Percentiles rank a stretch among this genome's conserved stretches.
Evolutionary conservation across 805 yeast species (phyloP).

Genomic region (Blastobotrys peoriensis): DNA sequence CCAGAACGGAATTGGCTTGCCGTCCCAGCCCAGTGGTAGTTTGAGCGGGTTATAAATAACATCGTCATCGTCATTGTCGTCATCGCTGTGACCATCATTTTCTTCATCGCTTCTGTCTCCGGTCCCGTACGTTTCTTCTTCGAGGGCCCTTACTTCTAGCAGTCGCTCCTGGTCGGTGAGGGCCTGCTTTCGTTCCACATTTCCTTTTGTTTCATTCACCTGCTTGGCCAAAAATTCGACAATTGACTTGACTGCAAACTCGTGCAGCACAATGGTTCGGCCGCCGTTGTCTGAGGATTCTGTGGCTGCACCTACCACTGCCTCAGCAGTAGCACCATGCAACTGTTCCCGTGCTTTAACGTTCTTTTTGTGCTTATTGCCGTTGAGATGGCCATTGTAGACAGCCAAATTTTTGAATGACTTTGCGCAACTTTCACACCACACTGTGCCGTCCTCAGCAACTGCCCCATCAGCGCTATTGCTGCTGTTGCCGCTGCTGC

Average conservation of each 20-base stretch:
- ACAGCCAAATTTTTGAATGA: conserved; percentile 59
- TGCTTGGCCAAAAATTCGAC: conserved; percentile 35
- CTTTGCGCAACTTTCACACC: conserved; percentile 61
- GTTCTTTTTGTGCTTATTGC: conserved; percentile 68
- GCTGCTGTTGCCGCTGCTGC: not conserved
- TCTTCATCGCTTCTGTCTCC: conserved; percentile 18
- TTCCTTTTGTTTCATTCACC: conserved; percentile 47
- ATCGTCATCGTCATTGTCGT: conserved; percentile 23
- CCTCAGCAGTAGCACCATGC: conserved; percentile 7
- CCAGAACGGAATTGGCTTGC: conserved; percentile 92
- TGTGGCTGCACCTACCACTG: not conserved
- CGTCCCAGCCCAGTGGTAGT: conserved; percentile 80
- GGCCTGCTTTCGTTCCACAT: conserved; percentile 55
- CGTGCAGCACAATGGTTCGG: conserved; percentile 29
- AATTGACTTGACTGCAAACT: conserved; percentile 36
- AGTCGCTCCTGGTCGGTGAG: conserved; percentile 65
- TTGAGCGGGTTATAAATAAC: conserved; percentile 43
- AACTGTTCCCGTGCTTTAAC: conserved; percentile 6
- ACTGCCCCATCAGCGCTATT: conserved; percentile 9
- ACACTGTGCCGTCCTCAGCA: conserved; percentile 28
- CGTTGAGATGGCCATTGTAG: conserved; percentile 59
- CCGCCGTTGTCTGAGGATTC: not conserved
- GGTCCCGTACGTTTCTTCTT: conserved; percentile 25
- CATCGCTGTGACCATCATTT: conserved; percentile 20
- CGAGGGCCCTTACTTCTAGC: conserved; percentile 45